Evolutionary conservation across 106 monocot species (phyloP).

Genomic region (Narthecium ossifragum): DNA sequence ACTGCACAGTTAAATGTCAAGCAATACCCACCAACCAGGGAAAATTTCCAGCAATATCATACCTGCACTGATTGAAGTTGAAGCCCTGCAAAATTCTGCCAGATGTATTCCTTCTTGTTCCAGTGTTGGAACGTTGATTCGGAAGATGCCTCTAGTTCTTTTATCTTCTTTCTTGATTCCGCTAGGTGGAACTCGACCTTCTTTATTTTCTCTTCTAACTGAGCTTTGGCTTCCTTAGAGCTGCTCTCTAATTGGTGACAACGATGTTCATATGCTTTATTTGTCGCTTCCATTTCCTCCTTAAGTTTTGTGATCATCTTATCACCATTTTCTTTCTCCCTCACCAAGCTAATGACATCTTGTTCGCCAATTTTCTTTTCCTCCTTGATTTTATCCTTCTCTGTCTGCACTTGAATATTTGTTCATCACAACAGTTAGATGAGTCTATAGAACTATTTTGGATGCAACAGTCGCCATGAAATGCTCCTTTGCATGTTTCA

Average conservation of each 20-base stretch:
- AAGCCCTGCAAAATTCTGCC: background rate
- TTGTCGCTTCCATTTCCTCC: constrained; percentile 27
- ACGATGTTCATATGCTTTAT: constrained; percentile 20
- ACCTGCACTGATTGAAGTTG: background rate
- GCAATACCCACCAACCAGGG: too few relatives aligned
- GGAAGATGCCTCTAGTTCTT: background rate
- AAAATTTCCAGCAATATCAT: background rate
- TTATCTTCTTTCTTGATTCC: background rate
- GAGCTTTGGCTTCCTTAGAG: constrained; percentile 20
- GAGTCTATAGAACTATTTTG: too few relatives aligned
- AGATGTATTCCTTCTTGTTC: background rate
- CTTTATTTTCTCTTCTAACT: constrained; percentile 38
- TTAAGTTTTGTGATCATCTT: constrained; percentile 24
- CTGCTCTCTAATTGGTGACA: constrained; percentile 26
- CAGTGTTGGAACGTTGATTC: background rate
- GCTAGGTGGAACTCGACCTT: background rate
- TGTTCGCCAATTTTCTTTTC: constrained; percentile 23
- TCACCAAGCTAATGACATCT: constrained; percentile 12
- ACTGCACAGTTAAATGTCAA: too few relatives aligned
- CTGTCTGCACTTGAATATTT: constrained; percentile 26
- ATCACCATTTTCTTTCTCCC: constrained; percentile 37
- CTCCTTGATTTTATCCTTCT: constrained; percentile 38
- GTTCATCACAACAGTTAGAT: too few relatives aligned
- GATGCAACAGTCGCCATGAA: too few relatives aligned
- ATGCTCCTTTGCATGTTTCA: too few relatives aligned